Evolutionary conservation across 2,329 filamentous ascomycete genomes (phyloP), one percentile per base, ranked within the genome.

Genomic region (Penicillium concentricum): DNA sequence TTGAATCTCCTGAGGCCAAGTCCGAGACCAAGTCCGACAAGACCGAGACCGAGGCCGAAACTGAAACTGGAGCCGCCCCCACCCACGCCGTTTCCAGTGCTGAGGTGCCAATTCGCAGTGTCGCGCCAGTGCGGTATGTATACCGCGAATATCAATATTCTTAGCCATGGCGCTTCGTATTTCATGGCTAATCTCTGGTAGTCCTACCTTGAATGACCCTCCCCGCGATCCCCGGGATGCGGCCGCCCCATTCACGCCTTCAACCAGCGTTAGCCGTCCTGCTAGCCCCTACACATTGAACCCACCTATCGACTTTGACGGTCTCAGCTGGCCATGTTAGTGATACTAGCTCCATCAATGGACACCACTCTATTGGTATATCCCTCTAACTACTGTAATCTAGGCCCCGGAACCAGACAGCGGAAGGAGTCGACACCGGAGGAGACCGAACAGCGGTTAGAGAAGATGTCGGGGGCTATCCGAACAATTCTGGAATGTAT

Each of bases 401-500:
- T 49, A 78, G 76, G 76, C 62, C 74, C 77, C 28, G 79, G 79
- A 51, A 81, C 79, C 16, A 73, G 79, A 53, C 75, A 74, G 61
- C 76, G 84, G 45, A 76, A 84, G 56, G 83, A 85, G 60, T 81
- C 82, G 2, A 82, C 80, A 3, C 81, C 83, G 0, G 81, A 84
- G 64, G 77, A 87, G 66, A 83, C 82, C 43, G 78, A 81, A 57
- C 79, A 81, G 60, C 78, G 84, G 12, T 73, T 86, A 18, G 72
- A 81, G 64, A 87, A 86, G 72, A 77, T 88, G n/a, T 79, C 84
- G 1, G 84, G 83, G 43, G 85, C 85, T 43, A 83, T 87, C 15
- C 76, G 79, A 51, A 88, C 85, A 0, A 85, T 88, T 41, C 72
- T 88, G 16, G 85, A 87, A 69, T 87, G 85, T 62, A 80, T 88